phyloP scores from a whole-genome alignment of 1,284 basidiomycete species.

The Microbotryum lychnidis-dioicae region DNA sequence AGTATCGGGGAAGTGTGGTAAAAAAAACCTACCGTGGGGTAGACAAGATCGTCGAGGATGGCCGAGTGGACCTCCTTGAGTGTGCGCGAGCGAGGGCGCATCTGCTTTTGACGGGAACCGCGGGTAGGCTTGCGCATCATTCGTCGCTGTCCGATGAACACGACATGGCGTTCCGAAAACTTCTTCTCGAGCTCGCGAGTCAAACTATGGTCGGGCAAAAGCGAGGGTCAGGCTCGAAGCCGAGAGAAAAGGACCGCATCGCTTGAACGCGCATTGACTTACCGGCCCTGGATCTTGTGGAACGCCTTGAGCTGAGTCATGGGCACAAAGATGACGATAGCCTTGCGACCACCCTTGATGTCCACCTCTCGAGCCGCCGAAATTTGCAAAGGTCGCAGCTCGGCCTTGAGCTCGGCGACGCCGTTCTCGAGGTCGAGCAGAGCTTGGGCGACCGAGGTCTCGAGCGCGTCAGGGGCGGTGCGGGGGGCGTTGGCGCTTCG shows the following conservation, averaged over 20 bases:
- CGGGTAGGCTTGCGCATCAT: conserved; percentile 97
- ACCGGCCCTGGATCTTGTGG: conserved; percentile 91
- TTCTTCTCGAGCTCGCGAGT: conserved; percentile 99
- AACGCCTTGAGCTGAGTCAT: conserved; percentile 97
- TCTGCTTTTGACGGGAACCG: conserved; percentile 85
- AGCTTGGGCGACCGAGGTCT: conserved; percentile 89
- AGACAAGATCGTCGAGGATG: conserved; percentile 98
- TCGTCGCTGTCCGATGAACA: conserved; percentile 97
- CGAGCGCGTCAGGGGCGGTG: conserved; percentile 82
- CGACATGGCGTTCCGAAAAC: conserved; percentile 97
- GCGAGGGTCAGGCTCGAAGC: not conserved
- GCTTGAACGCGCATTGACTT: conserved; percentile 5
- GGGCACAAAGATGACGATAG: conserved; percentile 97
- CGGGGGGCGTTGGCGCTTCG: conserved; percentile 92
- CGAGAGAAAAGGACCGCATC: conserved; percentile 12
- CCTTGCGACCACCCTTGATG: conserved; percentile 98
- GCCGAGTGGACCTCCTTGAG: conserved; percentile 96
- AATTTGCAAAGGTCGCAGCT: conserved; percentile 93
- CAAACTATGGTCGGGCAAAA: conserved; percentile 53
- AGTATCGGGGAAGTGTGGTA: not conserved
- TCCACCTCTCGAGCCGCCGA: conserved; percentile 97
- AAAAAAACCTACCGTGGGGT: conserved; percentile 60
- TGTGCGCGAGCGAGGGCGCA: conserved; percentile 92
- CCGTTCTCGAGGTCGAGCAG: conserved; percentile 96
- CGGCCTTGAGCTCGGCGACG: conserved; percentile 93